phyloP scores from a whole-genome alignment of 148 eudicot species.

The Rhododendron molle region DNA sequence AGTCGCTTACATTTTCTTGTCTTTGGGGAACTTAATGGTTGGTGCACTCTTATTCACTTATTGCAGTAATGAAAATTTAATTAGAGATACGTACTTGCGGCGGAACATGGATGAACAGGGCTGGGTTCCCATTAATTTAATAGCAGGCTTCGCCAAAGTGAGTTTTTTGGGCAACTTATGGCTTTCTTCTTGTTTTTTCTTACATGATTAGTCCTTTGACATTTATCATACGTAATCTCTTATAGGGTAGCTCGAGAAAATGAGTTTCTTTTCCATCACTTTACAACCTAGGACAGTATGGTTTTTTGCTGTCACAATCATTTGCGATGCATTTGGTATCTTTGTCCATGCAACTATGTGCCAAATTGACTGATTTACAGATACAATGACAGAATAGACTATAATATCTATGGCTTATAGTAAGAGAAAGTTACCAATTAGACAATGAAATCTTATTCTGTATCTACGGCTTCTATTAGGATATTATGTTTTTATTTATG shows the following conservation, averaged over 20 bases:
- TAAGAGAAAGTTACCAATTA: neutral
- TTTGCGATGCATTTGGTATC: neutral
- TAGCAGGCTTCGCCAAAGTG: constrained; percentile 74
- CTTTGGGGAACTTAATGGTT: neutral
- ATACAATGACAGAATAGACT: neutral
- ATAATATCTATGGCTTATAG: neutral
- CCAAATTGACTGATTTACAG: neutral
- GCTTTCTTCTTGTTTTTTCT: constrained; percentile 3
- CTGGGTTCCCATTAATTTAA: constrained; percentile 72
- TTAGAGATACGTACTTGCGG: constrained; percentile 73
- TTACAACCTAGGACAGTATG: neutral
- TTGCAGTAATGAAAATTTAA: constrained; percentile 74
- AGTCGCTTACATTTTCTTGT: constrained; percentile 5
- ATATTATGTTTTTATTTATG: neutral
- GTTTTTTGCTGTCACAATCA: neutral
- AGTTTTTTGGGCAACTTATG: constrained; percentile 19
- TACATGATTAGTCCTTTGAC: neutral
- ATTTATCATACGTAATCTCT: neutral
- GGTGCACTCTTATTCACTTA: neutral
- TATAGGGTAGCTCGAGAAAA: neutral
- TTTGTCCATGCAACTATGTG: neutral
- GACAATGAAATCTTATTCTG: neutral
- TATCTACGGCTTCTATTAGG: neutral
- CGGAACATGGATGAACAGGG: constrained; percentile 78
- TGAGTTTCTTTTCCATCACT: constrained; percentile 5